Evolutionary conservation across 78 protist genomes (phyloP), one percentile per base, ranked within the genome.

Genomic region (Emiliania huxleyi): DNA sequence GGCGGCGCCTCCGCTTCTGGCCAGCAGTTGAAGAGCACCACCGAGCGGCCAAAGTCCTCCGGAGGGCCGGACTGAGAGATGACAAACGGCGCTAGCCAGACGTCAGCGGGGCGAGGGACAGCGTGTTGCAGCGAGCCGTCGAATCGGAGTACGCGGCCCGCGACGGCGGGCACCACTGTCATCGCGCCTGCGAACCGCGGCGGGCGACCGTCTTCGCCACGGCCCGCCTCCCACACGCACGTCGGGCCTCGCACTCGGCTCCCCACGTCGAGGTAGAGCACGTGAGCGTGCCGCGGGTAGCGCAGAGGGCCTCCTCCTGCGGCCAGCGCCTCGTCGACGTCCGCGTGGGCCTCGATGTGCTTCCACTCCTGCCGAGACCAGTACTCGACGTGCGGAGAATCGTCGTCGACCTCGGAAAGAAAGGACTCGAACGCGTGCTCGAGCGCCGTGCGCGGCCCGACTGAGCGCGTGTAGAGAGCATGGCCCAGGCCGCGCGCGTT

Each of bases 101-200:
- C n/a, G 33, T 77, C 48, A 0, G 44, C 8, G 23, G 85, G 85
- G 18, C n/a, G 5, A 45, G 85, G 85, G 46, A 77, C 85, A 0
- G 85, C 85, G 85, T 77, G 85, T 5, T 22, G 85, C 49, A 77
- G 46, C 23, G 42, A 0, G 48, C 85, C 85, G 42, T 77, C 49
- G n/a, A 77, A 77, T 45, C 85, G 85, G 37, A 77, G 85, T n/a
- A 77, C 35, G n/a, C 85, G 85, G 46, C 85, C 85, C 35, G 85
- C 29, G 35, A 77, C 85, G 48, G 85, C 85, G 29, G 85, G 85
- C 18, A 77, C 85, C 37, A 62, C 33, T 8, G 15, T 52, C 29
- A 52, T 8, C 62, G 62, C 62, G 81, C 42, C 40, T 19, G 45
- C 42, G 81, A 35, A 22, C 44, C 81, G 42, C 5, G 8, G 43